Percentiles rank a stretch among this genome's conserved stretches.
Evolutionary conservation across 1,284 basidiomycete species (phyloP).

Genomic region (Leccinum subspadiceum): DNA sequence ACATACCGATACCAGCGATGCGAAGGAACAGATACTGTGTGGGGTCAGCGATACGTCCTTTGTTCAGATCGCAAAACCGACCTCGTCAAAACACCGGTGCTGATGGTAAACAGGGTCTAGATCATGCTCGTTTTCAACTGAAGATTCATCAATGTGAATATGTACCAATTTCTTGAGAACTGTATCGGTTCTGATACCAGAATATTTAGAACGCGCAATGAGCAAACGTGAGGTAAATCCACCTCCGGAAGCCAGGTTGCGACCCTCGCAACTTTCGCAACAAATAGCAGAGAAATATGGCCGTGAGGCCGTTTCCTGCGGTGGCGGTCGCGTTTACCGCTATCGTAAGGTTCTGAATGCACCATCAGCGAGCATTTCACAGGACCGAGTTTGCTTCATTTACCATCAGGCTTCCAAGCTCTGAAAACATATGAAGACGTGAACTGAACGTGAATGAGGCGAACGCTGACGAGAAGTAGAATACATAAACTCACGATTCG

Average conservation of each 20-base stretch:
- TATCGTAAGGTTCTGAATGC: constrained; percentile 42
- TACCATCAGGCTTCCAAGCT: constrained; percentile 35
- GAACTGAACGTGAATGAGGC: constrained; percentile 22
- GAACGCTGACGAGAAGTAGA: background rate
- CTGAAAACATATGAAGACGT: constrained; percentile 36
- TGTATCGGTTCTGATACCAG: constrained; percentile 39
- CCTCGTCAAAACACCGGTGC: constrained; percentile 46
- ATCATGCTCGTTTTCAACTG: background rate
- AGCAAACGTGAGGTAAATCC: background rate
- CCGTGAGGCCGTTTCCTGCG: constrained; percentile 55
- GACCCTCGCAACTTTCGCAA: constrained; percentile 40
- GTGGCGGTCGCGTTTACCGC: constrained; percentile 54
- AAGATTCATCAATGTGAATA: background rate
- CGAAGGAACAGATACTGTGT: constrained; percentile 37
- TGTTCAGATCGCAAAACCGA: constrained; percentile 7
- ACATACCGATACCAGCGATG: constrained; percentile 42
- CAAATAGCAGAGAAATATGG: constrained; percentile 47
- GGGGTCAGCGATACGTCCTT: constrained; percentile 9
- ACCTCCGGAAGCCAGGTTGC: constrained; percentile 55
- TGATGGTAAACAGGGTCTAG: constrained; percentile 48
- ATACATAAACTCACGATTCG: constrained; percentile 37
- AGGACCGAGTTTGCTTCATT: background rate
- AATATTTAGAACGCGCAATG: background rate
- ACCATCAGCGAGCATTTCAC: constrained; percentile 6
- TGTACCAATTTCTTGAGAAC: constrained; percentile 46